phyloP scores from a whole-genome alignment of 345 rosid species.

The Garcia nutans region DNA sequence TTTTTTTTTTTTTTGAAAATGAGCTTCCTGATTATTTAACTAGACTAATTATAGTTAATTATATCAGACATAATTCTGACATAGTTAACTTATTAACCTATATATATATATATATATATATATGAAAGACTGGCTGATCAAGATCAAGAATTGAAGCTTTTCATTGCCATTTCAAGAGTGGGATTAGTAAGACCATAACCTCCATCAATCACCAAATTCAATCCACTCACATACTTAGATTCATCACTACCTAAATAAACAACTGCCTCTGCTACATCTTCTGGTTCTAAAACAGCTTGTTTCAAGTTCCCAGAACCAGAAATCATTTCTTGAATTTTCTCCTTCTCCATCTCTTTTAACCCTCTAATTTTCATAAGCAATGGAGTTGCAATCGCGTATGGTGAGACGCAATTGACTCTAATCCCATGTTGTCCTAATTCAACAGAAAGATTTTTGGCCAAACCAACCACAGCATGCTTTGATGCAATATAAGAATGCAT shows the following conservation, averaged over 20 bases:
- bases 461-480: constrained; percentile 18
- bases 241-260: constrained; percentile 18
- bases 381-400: neutral
- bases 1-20: too few species aligned
- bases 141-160: neutral
- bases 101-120: too few species aligned
- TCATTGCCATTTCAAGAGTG: neutral
- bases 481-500: constrained; percentile 17
- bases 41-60: too few species aligned
- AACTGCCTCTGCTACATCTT: constrained; percentile 26
- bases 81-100: too few species aligned
- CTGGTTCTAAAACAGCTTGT: neutral
- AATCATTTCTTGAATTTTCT: neutral
- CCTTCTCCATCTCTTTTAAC: neutral
- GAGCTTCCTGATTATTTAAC: too few species aligned
- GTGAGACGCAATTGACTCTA: constrained; percentile 26
- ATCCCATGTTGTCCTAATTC: constrained; percentile 20
- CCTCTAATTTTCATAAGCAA: neutral
- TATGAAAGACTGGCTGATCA: too few species aligned
- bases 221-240: constrained; percentile 18
- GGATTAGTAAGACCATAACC: constrained; percentile 11
- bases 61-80: too few species aligned
- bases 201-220: constrained; percentile 21
- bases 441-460: constrained; percentile 15
- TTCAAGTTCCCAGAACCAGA: constrained; percentile 4